These are phyloP conservation scores for Trichothecium roseum DNA, from an alignment of 2,329 filamentous ascomycete species.

Conservation along the genomic window DNA sequence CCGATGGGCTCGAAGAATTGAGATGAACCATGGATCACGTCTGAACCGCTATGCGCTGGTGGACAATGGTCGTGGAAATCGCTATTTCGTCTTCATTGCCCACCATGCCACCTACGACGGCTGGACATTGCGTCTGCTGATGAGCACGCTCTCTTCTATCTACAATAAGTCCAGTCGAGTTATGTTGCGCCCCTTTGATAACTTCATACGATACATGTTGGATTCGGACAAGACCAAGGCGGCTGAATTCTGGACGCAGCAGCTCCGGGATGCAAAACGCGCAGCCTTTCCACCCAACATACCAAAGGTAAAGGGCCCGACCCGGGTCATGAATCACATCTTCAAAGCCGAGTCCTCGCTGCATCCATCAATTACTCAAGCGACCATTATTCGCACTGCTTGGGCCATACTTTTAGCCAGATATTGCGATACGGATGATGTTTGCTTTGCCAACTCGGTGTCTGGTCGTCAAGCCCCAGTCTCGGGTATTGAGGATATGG, in stretches of 20 bases:
- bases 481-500: conserved; percentile 3
- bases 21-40: conserved; percentile 1
- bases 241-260: conserved; percentile 1
- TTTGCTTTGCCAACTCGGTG: conserved; percentile 13
- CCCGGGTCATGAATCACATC: conserved; percentile 1
- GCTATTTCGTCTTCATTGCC: conserved; percentile 1
- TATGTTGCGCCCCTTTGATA: conserved; percentile 18
- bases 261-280: background rate
- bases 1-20: background rate
- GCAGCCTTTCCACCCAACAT: background rate
- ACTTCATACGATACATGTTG: conserved; percentile 29
- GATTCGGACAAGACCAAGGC: conserved; percentile 11
- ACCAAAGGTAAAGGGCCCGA: background rate
- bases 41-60: conserved; percentile 7
- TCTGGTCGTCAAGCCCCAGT: conserved; percentile 12
- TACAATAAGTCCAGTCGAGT: background rate
- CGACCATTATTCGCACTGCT: conserved; percentile 14
- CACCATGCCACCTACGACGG: conserved; percentile 20
- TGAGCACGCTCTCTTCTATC: background rate
- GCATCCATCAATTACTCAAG: conserved; percentile 6
- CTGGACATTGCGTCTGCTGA: conserved; percentile 11
- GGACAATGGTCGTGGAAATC: conserved; percentile 6
- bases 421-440: conserved; percentile 9
- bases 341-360: background rate
- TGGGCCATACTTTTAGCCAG: conserved; percentile 15